Percentiles rank a stretch among this genome's conserved stretches.
These are phyloP conservation scores for Hypoxylon perforatum DNA, from an alignment of 495 filamentous ascomycete species.

Conservation along the genomic window DNA sequence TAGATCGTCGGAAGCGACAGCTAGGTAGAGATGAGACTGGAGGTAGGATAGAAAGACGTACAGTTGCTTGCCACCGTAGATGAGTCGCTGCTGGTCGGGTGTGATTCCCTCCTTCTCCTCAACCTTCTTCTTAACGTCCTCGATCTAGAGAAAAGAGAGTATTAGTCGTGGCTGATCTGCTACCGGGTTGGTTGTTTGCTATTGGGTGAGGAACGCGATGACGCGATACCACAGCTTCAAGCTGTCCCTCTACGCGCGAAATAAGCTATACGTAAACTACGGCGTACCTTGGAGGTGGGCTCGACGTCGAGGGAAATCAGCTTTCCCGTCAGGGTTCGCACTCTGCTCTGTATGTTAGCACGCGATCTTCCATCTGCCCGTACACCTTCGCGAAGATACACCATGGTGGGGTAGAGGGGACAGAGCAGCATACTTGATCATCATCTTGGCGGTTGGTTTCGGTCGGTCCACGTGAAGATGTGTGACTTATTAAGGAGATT, in stretches of 20 bases:
- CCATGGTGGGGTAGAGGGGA: constrained; percentile 22
- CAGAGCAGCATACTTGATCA: constrained; percentile 55
- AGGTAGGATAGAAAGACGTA: constrained; percentile 54
- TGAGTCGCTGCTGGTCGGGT: constrained; percentile 94
- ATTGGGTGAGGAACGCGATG: constrained; percentile 2
- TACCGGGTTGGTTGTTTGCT: too few species aligned
- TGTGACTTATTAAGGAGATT: neutral
- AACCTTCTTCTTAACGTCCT: constrained; percentile 96
- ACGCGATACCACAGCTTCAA: neutral
- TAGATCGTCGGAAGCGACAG: too few species aligned
- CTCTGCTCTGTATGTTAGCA: constrained; percentile 64
- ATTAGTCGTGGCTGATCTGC: constrained; percentile 12
- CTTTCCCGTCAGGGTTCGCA: constrained; percentile 97
- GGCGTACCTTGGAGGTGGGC: constrained; percentile 80
- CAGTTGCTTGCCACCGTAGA: constrained; percentile 98
- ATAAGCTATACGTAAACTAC: neutral
- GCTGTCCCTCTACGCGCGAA: neutral
- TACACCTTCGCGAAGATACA: constrained; percentile 2
- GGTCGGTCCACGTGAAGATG: neutral
- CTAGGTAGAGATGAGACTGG: neutral
- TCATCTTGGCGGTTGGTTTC: constrained; percentile 50
- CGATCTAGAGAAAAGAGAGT: constrained; percentile 66
- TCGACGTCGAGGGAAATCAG: constrained; percentile 99
- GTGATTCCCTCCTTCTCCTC: constrained; percentile 99
- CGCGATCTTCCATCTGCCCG: neutral